Conservation (phyloP, 495 filamentous ascomycete species). For the Penicillium mononematosum region DNA sequence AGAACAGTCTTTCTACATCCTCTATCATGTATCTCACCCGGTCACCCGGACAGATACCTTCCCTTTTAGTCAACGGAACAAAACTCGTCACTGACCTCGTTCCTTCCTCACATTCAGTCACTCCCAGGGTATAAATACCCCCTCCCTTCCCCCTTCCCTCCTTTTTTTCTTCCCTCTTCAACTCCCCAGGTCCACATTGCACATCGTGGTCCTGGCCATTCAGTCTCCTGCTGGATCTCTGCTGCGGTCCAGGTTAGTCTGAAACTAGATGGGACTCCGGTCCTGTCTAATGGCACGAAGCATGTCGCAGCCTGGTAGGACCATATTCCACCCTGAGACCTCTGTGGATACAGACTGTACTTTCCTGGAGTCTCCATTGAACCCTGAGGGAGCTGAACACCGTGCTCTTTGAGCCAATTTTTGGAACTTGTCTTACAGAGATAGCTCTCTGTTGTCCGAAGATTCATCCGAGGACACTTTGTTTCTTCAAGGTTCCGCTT, state of each 20-base stretch:
- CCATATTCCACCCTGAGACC: no score
- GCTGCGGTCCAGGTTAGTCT: not conserved
- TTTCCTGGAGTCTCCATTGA: not conserved
- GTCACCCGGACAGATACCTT: no score
- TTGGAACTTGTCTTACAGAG: not conserved
- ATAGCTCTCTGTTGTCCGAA: not conserved
- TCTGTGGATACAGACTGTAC: not conserved
- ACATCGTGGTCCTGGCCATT: no score
- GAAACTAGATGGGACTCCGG: not conserved
- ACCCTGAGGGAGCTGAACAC: not conserved
- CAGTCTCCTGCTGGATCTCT: not conserved
- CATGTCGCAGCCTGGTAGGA: not conserved
- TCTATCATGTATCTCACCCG: not conserved
- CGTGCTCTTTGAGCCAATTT: not conserved
- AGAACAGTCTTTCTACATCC: no score
- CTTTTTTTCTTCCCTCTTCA: not conserved
- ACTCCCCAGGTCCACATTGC: no score
- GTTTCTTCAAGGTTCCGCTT: not conserved
- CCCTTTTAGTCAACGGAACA: no score
- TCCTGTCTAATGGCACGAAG: not conserved
- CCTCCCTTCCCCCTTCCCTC: not conserved
- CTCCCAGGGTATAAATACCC: not conserved
- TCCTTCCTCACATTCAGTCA: not conserved
- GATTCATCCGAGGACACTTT: not conserved
- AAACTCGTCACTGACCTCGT: no score